Evolutionary conservation across 1,284 basidiomycete genomes (phyloP).

Genomic region (Sporisorium sorghi): DNA sequence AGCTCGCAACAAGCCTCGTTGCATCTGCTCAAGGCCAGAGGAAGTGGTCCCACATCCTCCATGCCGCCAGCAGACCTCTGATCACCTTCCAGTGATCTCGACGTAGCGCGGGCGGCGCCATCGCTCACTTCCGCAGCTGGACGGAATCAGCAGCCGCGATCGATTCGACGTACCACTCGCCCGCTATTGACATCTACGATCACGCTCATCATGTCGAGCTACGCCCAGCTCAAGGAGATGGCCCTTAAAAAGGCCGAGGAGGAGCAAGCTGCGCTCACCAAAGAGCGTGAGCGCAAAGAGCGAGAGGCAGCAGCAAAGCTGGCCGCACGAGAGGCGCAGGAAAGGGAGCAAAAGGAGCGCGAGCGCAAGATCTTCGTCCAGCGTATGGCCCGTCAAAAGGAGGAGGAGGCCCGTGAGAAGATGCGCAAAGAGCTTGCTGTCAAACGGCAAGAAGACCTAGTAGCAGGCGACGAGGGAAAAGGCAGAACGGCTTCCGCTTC

Average conservation of each 20-base stretch:
- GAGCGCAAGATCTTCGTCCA: constrained; percentile 45
- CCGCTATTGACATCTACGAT: too few species aligned
- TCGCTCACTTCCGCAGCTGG: constrained; percentile 1
- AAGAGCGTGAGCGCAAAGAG: constrained; percentile 37
- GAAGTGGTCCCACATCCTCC: constrained; percentile 1
- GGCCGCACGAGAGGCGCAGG: constrained; percentile 41
- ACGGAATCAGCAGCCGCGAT: background rate
- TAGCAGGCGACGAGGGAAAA: constrained; percentile 10
- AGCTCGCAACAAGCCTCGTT: background rate
- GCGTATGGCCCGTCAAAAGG: constrained; percentile 40
- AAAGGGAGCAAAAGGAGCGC: constrained; percentile 42
- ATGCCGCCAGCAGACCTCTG: constrained; percentile 14
- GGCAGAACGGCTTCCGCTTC: background rate
- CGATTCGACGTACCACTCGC: background rate
- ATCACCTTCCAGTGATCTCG: constrained; percentile 4
- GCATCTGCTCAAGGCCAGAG: constrained; percentile 14
- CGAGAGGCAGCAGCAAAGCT: constrained; percentile 38
- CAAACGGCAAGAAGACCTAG: constrained; percentile 10
- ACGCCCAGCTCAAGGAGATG: constrained; percentile 45
- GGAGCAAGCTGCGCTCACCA: constrained; percentile 31
- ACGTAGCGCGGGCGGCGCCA: constrained; percentile 9
- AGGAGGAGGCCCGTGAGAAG: constrained; percentile 39
- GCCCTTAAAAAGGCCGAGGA: constrained; percentile 42
- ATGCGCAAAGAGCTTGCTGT: constrained; percentile 34
- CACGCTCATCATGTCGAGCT: constrained; percentile 40